Evolutionary conservation across 306 rosid genomes (phyloP).

Genomic region (Cyclanthera cordifolia): DNA sequence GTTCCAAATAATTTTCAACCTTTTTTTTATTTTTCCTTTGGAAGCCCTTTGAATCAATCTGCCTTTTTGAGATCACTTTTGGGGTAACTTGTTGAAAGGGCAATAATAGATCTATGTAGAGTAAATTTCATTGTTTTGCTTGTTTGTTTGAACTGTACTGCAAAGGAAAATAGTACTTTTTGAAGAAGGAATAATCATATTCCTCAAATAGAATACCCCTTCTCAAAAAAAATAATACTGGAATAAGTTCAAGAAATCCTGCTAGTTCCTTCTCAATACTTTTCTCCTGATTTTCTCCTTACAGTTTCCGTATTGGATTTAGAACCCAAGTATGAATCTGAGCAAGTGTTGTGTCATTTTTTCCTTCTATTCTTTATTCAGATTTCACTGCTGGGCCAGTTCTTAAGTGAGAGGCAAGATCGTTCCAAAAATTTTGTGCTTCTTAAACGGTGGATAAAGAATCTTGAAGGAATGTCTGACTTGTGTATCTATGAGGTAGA

Average conservation of each 20-base stretch:
- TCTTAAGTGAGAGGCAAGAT: constrained; percentile 24
- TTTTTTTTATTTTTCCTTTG: not conserved
- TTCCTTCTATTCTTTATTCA: constrained; percentile 17
- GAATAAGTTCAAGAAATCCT: not conserved
- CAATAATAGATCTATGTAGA: not conserved
- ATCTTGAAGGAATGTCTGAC: constrained; percentile 42
- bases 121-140: not conserved
- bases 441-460: constrained; percentile 40
- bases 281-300: not conserved
- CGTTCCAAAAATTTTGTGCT: constrained; percentile 27
- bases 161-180: not conserved
- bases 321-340: not conserved
- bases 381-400: constrained; percentile 21
- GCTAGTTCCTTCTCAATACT: not conserved
- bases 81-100: not conserved
- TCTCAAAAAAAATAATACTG: not conserved
- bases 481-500: constrained; percentile 46
- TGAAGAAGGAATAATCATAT: not conserved
- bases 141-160: not conserved
- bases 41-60: not conserved
- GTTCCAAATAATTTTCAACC: not conserved
- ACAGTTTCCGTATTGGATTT: not conserved
- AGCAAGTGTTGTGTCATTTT: not conserved
- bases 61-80: not conserved
- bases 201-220: not conserved